phyloP scores from a whole-genome alignment of 352 stramenopile genomes.

The Peronospora destructor region DNA sequence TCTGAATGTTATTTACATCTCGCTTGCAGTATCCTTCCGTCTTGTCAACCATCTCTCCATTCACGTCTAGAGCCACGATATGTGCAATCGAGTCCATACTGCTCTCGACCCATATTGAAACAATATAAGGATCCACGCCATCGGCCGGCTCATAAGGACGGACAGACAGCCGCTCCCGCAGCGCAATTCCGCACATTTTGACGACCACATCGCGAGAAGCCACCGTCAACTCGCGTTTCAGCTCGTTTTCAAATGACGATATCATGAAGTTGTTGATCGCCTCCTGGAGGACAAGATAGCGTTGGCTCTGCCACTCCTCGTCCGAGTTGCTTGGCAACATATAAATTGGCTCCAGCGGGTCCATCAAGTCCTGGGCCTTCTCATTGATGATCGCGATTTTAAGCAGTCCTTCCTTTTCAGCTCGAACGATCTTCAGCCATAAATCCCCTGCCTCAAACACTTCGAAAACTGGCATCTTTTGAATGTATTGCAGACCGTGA shows the following conservation, averaged over 20 bases:
- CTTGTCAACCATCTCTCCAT: slow-evolving; percentile 83
- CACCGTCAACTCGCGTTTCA: slow-evolving; percentile 71
- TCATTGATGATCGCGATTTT: slow-evolving; percentile 74
- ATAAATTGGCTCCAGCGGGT: slow-evolving; percentile 74
- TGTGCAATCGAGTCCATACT: slow-evolving; percentile 73
- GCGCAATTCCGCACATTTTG: slow-evolving; percentile 60
- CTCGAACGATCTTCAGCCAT: slow-evolving; percentile 70
- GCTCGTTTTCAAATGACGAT: slow-evolving; percentile 79
- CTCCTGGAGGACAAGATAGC: slow-evolving; percentile 78
- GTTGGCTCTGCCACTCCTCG: slow-evolving; percentile 83
- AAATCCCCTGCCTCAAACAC: slow-evolving; percentile 65
- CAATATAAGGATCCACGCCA: slow-evolving; percentile 68
- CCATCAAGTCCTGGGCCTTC: slow-evolving; percentile 74
- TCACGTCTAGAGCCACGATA: slow-evolving; percentile 80
- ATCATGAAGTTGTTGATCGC: slow-evolving; percentile 81
- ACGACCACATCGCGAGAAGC: slow-evolving; percentile 65
- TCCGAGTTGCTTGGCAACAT: slow-evolving; percentile 46
- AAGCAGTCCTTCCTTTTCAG: slow-evolving; percentile 81
- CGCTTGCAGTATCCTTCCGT: slow-evolving; percentile 77
- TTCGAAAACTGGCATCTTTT: slow-evolving; percentile 78
- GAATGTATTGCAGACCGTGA: slow-evolving; percentile 82
- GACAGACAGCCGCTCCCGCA: slow-evolving; percentile 65
- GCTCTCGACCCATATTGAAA: slow-evolving; percentile 85
- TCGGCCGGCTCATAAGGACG: slow-evolving; percentile 76
- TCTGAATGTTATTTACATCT: slow-evolving; percentile 66